Percentiles rank a stretch among this genome's conserved stretches.
Conservation (phyloP, 108 stramenopile genomes). For the Skeletonema tropicum region DNA sequence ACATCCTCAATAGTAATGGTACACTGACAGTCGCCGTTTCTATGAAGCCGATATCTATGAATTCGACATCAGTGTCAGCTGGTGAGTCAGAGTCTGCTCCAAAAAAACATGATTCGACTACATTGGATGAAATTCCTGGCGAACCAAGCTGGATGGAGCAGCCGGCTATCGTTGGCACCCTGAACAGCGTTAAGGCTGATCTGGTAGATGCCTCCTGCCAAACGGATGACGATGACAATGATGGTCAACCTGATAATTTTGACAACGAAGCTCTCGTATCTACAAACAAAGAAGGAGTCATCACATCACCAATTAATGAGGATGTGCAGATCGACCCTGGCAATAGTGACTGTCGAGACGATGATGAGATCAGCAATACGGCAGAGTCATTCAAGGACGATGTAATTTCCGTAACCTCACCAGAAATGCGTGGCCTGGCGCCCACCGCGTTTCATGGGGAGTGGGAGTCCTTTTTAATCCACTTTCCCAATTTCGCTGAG, state of each 20-base stretch:
- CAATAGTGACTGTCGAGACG: not conserved
- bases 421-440: not conserved
- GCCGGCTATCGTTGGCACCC: not conserved
- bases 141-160: slow-evolving; percentile 3
- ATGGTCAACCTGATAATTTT: not conserved
- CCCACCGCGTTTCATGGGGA: not conserved
- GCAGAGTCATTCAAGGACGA: not conserved
- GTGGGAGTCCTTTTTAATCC: not conserved
- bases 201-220: not conserved
- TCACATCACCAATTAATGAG: too few species aligned
- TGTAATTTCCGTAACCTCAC: not conserved
- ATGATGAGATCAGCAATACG: not conserved
- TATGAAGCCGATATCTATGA: not conserved
- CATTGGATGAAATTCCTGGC: not conserved
- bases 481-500: not conserved
- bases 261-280: not conserved
- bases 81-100: not conserved
- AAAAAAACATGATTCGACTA: not conserved
- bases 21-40: not conserved
- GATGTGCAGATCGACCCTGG: not conserved
- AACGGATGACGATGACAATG: not conserved
- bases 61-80: not conserved
- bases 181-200: not conserved
- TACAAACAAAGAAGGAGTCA: too few species aligned
- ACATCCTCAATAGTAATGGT: not conserved